Conservation (phyloP, 306 rosid genomes). For the Neltuma alba region DNA sequence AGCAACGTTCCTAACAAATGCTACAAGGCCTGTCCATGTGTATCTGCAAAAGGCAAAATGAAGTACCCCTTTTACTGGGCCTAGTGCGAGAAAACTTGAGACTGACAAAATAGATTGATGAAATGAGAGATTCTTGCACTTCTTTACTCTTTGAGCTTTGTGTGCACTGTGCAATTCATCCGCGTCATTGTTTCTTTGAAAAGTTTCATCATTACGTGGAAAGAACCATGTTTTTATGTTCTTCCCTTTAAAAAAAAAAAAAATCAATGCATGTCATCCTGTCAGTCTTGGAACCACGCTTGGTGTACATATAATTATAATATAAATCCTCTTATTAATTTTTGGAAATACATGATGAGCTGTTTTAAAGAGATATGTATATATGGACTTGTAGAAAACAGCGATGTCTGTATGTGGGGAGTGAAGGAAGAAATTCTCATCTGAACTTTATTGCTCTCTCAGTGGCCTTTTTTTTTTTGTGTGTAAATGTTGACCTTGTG, state of each 20-base stretch:
- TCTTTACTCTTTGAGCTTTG: conserved; percentile 39
- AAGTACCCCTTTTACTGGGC: conserved; percentile 35
- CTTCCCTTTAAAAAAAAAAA: background rate
- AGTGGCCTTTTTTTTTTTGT: no score
- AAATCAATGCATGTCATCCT: conserved; percentile 3
- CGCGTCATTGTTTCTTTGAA: conserved; percentile 41
- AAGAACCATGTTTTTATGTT: background rate
- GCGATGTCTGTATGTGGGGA: no score
- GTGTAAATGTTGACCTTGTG: no score
- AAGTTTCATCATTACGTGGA: conserved; percentile 44
- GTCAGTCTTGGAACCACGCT: background rate
- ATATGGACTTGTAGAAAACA: no score
- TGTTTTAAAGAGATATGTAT: no score
- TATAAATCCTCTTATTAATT: no score
- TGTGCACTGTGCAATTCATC: conserved; percentile 23
- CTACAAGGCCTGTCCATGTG: conserved; percentile 19
- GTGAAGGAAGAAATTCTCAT: no score
- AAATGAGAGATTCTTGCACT: conserved; percentile 19
- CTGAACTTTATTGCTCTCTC: no score
- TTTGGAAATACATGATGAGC: no score
- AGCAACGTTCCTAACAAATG: background rate
- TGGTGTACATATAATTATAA: no score
- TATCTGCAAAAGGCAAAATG: conserved; percentile 43
- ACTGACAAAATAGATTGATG: conserved; percentile 5
- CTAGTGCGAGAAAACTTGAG: conserved; percentile 43